These are phyloP conservation scores for Pseudogymnoascus sp. DNA, from an alignment of 2,329 filamentous ascomycete genomes.

Conservation along the genomic window DNA sequence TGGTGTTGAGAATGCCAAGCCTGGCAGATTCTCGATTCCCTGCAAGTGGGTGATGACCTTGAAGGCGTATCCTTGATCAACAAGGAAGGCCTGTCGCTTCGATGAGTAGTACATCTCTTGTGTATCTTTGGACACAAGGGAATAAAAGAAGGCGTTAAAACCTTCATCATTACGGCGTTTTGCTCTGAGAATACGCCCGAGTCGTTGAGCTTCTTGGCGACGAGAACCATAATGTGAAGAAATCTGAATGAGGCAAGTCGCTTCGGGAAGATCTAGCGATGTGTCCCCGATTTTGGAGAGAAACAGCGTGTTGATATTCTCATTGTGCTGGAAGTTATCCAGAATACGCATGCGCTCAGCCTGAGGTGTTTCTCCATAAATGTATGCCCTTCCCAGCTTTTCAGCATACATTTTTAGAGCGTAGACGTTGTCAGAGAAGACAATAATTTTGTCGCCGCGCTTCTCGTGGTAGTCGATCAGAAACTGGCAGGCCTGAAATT, in stretches of 20 bases:
- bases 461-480: constrained; percentile 97
- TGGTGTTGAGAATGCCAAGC: constrained; percentile 71
- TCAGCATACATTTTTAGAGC: constrained; percentile 78
- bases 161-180: constrained; percentile 96
- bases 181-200: constrained; percentile 87
- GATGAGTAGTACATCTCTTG: constrained; percentile 97
- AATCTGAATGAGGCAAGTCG: constrained; percentile 93
- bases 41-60: constrained; percentile 96
- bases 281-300: constrained; percentile 97
- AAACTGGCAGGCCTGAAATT: constrained; percentile 95
- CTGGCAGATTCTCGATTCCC: constrained; percentile 77
- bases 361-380: constrained; percentile 83
- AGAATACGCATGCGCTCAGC: constrained; percentile 78
- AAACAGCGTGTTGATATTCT: constrained; percentile 84
- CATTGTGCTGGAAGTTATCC: constrained; percentile 92
- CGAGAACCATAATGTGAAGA: constrained; percentile 96
- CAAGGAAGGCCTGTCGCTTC: constrained; percentile 91
- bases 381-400: constrained; percentile 79
- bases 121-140: constrained; percentile 92
- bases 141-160: constrained; percentile 99
- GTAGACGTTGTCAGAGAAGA: constrained; percentile 96
- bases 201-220: constrained; percentile 87
- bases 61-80: constrained; percentile 97
- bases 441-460: constrained; percentile 93
- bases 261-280: constrained; percentile 92